These are phyloP conservation scores for Pisolithus microcarpus DNA, from an alignment of 768 basidiomycete genomes.

Conservation along the genomic window DNA sequence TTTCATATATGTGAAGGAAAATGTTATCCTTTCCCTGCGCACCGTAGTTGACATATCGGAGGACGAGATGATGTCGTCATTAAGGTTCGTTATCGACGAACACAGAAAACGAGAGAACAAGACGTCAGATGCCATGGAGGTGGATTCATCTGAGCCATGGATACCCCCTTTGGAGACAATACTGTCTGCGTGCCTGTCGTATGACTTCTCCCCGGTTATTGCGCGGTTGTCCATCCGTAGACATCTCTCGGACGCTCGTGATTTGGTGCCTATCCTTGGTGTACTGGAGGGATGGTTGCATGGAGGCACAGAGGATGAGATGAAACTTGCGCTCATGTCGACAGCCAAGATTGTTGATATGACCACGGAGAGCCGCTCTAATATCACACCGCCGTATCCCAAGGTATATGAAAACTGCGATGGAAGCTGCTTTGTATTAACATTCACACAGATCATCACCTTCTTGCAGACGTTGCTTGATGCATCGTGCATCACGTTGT, in stretches of 20 bases:
- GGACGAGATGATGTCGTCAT: slow-evolving; percentile 48
- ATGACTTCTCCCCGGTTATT: slow-evolving; percentile 32
- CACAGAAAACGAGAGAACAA: slow-evolving; percentile 23
- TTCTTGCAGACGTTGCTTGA: slow-evolving; percentile 67
- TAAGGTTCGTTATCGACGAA: slow-evolving; percentile 37
- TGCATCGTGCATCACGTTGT: slow-evolving; percentile 59
- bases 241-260: slow-evolving; percentile 33
- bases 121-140: slow-evolving; percentile 26
- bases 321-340: slow-evolving; percentile 18
- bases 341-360: slow-evolving; percentile 6
- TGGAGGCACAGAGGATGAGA: slow-evolving; percentile 20
- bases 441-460: slow-evolving; percentile 41
- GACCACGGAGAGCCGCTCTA: background rate
- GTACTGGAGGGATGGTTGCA: slow-evolving; percentile 35
- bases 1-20: slow-evolving; percentile 18
- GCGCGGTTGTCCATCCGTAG: slow-evolving; percentile 40
- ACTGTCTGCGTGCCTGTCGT: slow-evolving; percentile 33
- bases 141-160: slow-evolving; percentile 26
- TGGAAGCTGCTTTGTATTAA: slow-evolving; percentile 25
- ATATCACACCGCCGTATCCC: slow-evolving; percentile 19
- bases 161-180: slow-evolving; percentile 31
- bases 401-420: slow-evolving; percentile 36
- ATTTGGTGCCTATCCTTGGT: slow-evolving; percentile 32
- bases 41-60: slow-evolving; percentile 61
- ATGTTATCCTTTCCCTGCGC: slow-evolving; percentile 44